A percentile compares a stretch with the other conserved stretches of the same genome.
Evolutionary conservation across 345 rosid species (phyloP).

Genomic region (Gossypium herbaceum): DNA sequence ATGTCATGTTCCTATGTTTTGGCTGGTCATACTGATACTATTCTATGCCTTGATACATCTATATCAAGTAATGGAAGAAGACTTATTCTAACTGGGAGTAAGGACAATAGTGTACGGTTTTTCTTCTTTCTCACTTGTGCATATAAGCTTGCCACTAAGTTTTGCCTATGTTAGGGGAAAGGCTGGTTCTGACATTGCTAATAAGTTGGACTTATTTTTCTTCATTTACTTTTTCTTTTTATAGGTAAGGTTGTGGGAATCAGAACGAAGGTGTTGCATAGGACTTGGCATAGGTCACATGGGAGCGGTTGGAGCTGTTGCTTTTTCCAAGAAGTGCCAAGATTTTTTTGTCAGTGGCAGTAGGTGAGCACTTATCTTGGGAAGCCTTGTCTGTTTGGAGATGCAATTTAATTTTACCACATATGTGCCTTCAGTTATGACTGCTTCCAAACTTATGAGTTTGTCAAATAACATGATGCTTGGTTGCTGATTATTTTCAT

Average conservation of each 20-base stretch:
- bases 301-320: constrained; percentile 88
- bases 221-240: constrained; percentile 11
- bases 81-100: constrained; percentile 81
- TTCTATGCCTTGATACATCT: constrained; percentile 80
- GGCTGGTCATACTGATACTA: constrained; percentile 76
- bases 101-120: constrained; percentile 75
- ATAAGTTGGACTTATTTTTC: neutral
- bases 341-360: constrained; percentile 89
- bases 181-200: neutral
- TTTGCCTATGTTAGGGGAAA: neutral
- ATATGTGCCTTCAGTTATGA: neutral
- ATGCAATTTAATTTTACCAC: neutral
- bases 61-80: constrained; percentile 54
- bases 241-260: constrained; percentile 88
- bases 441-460: neutral
- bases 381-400: neutral
- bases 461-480: neutral
- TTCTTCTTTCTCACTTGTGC: constrained; percentile 10
- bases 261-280: constrained; percentile 60
- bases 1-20: constrained; percentile 94
- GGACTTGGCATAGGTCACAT: constrained; percentile 89
- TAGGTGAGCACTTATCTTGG: constrained; percentile 48
- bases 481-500: neutral
- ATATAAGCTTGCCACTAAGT: neutral
- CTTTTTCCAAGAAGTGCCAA: constrained; percentile 64